These are phyloP conservation scores for Aureobasidium sp. DNA, from an alignment of 2,329 filamentous ascomycete genomes.

Conservation along the genomic window DNA sequence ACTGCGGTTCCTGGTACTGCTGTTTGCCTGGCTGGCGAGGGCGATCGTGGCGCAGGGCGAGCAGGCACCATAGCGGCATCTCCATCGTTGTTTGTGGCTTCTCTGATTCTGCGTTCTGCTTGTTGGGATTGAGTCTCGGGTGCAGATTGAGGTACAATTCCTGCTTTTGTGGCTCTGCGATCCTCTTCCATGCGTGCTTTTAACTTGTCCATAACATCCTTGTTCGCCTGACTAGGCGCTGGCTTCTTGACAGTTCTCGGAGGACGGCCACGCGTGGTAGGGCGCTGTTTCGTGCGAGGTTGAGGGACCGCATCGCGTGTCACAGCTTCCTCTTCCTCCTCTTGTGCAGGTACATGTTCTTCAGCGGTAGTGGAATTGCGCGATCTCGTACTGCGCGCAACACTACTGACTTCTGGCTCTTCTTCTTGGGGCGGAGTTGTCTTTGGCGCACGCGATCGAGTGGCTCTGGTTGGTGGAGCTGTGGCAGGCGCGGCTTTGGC, in stretches of 20 bases:
- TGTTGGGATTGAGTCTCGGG: not conserved
- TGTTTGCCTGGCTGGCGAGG: slow-evolving; percentile 28
- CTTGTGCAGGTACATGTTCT: not conserved
- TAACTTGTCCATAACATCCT: slow-evolving; percentile 26
- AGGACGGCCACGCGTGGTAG: slow-evolving; percentile 19
- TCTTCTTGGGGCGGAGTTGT: slow-evolving; percentile 24
- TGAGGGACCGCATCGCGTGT: slow-evolving; percentile 10
- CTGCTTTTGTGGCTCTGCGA: slow-evolving; percentile 18
- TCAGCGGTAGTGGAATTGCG: slow-evolving; percentile 20
- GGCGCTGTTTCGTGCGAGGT: slow-evolving; percentile 11
- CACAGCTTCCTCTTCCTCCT: not conserved
- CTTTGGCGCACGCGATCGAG: slow-evolving; percentile 22
- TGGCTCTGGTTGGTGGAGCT: slow-evolving; percentile 13
- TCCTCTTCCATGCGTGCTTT: slow-evolving; percentile 29
- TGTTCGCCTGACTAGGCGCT: slow-evolving; percentile 23
- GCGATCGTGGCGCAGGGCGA: slow-evolving; percentile 18
- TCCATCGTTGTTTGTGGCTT: not conserved
- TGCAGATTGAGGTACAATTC: slow-evolving; percentile 6
- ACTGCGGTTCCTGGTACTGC: slow-evolving; percentile 22
- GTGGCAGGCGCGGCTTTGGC: slow-evolving; percentile 12
- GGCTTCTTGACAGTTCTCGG: slow-evolving; percentile 23
- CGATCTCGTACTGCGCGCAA: slow-evolving; percentile 22
- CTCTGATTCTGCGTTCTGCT: not conserved
- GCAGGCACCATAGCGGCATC: slow-evolving; percentile 16
- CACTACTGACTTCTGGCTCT: slow-evolving; percentile 20